These are phyloP conservation scores for Lolium perenne DNA, from an alignment of 176 grass and related monocot genomes.

Conservation along the genomic window DNA sequence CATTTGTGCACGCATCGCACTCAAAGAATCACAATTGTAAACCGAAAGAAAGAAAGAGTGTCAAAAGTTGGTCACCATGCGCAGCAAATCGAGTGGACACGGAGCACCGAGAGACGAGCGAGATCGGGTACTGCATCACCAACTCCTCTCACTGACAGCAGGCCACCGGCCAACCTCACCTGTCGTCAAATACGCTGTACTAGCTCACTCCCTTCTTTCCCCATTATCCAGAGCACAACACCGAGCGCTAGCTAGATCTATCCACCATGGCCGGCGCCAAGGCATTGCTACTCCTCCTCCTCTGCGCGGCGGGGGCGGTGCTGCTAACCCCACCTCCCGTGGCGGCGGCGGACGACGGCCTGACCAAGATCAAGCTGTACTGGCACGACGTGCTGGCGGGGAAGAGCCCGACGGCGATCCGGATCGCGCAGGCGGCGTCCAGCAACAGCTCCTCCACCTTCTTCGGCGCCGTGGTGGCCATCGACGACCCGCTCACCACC, in stretches of 20 bases:
- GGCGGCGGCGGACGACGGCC: constrained; percentile 2
- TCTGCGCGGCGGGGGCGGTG: background rate
- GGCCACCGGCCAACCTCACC: no score
- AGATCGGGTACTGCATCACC: no score
- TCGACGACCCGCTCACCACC: constrained; percentile 75
- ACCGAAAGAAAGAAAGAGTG: background rate
- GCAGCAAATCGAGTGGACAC: no score
- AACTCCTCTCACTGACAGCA: no score
- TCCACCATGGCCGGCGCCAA: constrained; percentile 19
- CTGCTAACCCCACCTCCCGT: background rate
- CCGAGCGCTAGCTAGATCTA: background rate
- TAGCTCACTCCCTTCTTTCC: no score
- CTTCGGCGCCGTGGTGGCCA: constrained; percentile 66
- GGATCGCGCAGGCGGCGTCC: constrained; percentile 48
- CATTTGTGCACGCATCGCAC: background rate
- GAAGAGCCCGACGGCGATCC: constrained; percentile 50
- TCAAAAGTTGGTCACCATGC: background rate
- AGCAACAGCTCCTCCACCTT: constrained; percentile 37
- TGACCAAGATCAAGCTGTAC: constrained; percentile 62
- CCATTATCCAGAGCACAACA: no score
- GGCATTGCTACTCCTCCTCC: constrained; percentile 21
- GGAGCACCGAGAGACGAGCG: no score
- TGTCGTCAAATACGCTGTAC: no score
- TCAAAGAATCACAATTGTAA: background rate
- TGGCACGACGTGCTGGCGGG: constrained; percentile 68